Conservation (phyloP, 306 rosid genomes). For the Leucaena leucocephala region DNA sequence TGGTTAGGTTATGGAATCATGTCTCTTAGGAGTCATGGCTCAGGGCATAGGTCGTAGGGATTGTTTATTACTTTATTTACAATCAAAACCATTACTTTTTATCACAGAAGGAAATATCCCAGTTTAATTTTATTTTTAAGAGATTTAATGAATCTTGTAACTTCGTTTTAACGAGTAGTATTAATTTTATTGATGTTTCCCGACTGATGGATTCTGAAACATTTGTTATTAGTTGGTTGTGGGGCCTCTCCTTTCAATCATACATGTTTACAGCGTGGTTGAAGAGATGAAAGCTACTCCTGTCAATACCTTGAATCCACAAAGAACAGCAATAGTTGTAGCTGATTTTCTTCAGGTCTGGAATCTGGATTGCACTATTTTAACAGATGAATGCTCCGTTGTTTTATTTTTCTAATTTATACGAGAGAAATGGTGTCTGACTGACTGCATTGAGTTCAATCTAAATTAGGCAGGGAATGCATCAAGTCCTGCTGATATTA, state of each 20-base stretch:
- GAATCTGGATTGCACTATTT: slow-evolving; percentile 33
- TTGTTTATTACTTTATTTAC: no score
- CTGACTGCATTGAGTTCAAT: slow-evolving; percentile 31
- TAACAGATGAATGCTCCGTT: background rate
- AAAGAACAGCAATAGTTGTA: slow-evolving; percentile 87
- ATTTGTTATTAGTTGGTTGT: slow-evolving; percentile 62
- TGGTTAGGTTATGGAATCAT: background rate
- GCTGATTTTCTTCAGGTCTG: slow-evolving; percentile 77
- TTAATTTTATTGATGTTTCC: slow-evolving; percentile 28
- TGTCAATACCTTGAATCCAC: slow-evolving; percentile 86
- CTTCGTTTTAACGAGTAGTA: slow-evolving; percentile 21
- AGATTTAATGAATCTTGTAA: slow-evolving; percentile 21
- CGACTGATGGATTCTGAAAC: slow-evolving; percentile 38
- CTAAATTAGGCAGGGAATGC: slow-evolving; percentile 59
- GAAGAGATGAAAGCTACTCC: slow-evolving; percentile 97
- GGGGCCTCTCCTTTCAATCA: slow-evolving; percentile 69
- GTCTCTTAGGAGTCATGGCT: no score
- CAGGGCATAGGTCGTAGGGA: no score
- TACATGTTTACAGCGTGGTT: slow-evolving; percentile 74
- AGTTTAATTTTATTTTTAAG: slow-evolving; percentile 20
- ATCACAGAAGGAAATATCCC: background rate
- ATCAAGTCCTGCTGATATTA: slow-evolving; percentile 84
- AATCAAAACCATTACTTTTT: no score
- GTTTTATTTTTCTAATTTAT: slow-evolving; percentile 20
- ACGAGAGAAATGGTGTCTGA: slow-evolving; percentile 5